A percentile compares a stretch with the other conserved stretches of the same genome.
These are phyloP conservation scores for Oxalis stricta DNA, from an alignment of 441 rosid species.

Conservation along the genomic window DNA sequence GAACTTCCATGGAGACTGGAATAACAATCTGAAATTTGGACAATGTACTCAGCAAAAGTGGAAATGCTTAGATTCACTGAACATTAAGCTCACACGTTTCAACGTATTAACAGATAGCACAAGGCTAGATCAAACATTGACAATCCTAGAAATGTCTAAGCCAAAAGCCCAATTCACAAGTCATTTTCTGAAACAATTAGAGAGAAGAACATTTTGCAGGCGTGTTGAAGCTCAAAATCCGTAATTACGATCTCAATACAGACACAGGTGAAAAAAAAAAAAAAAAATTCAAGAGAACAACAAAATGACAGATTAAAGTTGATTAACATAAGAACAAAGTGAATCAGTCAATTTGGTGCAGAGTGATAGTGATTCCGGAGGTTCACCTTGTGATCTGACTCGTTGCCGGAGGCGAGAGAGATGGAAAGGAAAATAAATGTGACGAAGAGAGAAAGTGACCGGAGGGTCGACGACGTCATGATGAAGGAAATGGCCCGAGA, in stretches of 20 bases:
- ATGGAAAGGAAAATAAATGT: slow-evolving; percentile 18
- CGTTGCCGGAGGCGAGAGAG: slow-evolving; percentile 48
- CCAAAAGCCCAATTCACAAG: too few species aligned
- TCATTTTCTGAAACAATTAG: too few species aligned
- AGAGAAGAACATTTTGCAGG: too few species aligned
- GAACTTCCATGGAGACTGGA: too few species aligned
- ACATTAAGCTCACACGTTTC: too few species aligned
- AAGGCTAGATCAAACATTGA: too few species aligned
- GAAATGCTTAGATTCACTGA: too few species aligned
- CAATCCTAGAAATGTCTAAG: too few species aligned
- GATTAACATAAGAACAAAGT: not conserved
- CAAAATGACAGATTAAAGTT: not conserved
- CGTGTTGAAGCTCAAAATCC: not conserved
- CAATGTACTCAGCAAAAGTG: too few species aligned
- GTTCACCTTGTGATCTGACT: slow-evolving; percentile 91
- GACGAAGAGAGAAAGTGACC: slow-evolving; percentile 15
- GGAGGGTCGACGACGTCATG: slow-evolving; percentile 19
- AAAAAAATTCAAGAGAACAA: not conserved
- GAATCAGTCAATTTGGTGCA: not conserved
- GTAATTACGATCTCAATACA: not conserved
- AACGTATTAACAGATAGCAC: too few species aligned
- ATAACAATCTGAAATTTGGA: too few species aligned
- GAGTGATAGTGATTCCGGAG: not conserved
- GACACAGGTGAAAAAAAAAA: not conserved
- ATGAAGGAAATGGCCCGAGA: slow-evolving; percentile 40